Base-by-base conservation (phyloP, 2,329 filamentous ascomycete species). In the Colletotrichum kahawae region DNA sequence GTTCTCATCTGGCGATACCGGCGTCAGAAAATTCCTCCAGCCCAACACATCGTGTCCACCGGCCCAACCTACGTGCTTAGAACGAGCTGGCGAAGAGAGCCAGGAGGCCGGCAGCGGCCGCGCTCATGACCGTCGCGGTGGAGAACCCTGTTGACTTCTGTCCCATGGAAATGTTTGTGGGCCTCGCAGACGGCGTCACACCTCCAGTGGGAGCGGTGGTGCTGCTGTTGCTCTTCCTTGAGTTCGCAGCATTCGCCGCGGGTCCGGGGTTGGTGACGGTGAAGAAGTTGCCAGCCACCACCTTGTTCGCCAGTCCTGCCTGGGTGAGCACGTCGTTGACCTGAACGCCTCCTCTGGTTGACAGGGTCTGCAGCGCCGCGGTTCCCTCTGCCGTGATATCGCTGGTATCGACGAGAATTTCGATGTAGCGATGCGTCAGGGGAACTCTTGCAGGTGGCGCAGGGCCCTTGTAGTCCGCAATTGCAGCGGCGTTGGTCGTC, bases 321-420 rank as follows among this genome's bases (percentile, higher is more conserved):
- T 78, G 67, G 9, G 74, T 76, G 56, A 86, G 80, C 27, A 82
- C 80, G 24, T 77, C 66, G 63, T 75, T 63, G 3, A 81, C 78
- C 65, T 83, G 76, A 65, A 86, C 85, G 56, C 81, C 82, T 27
- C 77, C 69, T 4, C 81, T 77, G 7, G 76, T 80, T 38, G 60
- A 34, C 2, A 83, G 81, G 7, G 83, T 81, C 14, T 70, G 73
- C 24, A 85, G 77, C 8, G 74, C 78, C 12, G 77, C 56, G 10
- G 82, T 77, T 9, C 79, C 79, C 5, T 77, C 72, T 51, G 77
- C 62, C 24, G 76, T 72, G 54, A 80, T 77, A 10, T 71, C 71
- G 54, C 79, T 83, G 31, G 83, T 85, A 78, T 86, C 84, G 66
- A 86, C 80, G 7, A 86, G 80, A 9, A 86, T 70, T 77, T 84